Evolutionary conservation across 2,329 filamentous ascomycete species (phyloP).

Genomic region (Fusarium mundagurra): DNA sequence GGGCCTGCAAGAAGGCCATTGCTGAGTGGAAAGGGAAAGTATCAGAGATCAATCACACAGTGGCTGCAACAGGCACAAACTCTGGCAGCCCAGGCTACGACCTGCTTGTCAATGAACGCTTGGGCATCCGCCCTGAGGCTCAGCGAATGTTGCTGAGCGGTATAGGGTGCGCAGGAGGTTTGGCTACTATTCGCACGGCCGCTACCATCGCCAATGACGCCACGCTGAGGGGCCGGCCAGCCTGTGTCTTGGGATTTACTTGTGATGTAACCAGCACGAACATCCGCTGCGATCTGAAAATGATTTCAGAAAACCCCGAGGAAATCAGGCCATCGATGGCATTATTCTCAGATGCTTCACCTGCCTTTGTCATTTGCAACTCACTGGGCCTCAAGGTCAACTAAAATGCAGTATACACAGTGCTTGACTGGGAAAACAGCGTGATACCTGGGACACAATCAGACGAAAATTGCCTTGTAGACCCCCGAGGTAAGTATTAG

Average conservation of each 20-base stretch:
- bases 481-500: not conserved
- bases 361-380: not conserved
- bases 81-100: not conserved
- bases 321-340: conserved; percentile 1
- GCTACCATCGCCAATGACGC: conserved; percentile 2
- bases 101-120: not conserved
- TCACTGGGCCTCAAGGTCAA: not conserved
- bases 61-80: conserved; percentile 1
- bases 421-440: conserved; percentile 2
- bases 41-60: conserved; percentile 2
- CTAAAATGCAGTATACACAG: not conserved
- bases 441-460: not conserved
- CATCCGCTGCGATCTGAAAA: conserved; percentile 2
- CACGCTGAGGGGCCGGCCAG: not conserved
- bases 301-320: not conserved
- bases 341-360: conserved; percentile 3
- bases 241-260: conserved; percentile 2
- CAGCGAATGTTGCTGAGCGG: conserved; percentile 4
- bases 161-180: conserved; percentile 2
- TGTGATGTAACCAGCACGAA: conserved; percentile 3
- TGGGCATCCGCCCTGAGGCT: conserved; percentile 1
- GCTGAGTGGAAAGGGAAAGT: not conserved
- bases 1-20: conserved; percentile 2
- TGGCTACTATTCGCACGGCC: conserved; percentile 1
- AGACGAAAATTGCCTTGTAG: not conserved